Evolutionary conservation across 1,284 basidiomycete species (phyloP).

Genomic region (Athelia psychrophila): DNA sequence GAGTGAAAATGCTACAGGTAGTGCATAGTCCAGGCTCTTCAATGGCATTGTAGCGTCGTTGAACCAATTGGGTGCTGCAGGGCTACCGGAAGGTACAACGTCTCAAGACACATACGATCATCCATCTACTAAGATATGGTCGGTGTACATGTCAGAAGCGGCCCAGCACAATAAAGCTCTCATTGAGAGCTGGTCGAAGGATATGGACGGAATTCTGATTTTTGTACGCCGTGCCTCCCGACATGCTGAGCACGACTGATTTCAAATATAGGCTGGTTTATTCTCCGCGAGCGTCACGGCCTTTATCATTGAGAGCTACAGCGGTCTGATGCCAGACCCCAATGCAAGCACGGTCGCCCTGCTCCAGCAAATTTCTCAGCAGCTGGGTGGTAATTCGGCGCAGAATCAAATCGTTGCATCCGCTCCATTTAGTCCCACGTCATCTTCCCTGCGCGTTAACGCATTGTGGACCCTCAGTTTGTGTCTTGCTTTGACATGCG

Average conservation of each 20-base stretch:
- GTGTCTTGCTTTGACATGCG: constrained; percentile 17
- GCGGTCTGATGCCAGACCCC: constrained; percentile 30
- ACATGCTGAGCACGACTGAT: no score
- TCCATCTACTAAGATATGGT: constrained; percentile 8
- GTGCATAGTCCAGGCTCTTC: no score
- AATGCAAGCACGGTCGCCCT: constrained; percentile 26
- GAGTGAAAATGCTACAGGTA: no score
- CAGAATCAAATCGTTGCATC: neutral
- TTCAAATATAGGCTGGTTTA: constrained; percentile 27
- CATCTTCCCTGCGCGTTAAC: constrained; percentile 5
- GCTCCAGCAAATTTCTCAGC: constrained; percentile 30
- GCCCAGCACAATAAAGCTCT: constrained; percentile 4
- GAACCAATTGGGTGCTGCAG: no score
- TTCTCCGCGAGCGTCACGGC: constrained; percentile 44
- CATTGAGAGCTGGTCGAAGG: constrained; percentile 10
- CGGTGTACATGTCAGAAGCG: constrained; percentile 7
- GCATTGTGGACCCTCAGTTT: constrained; percentile 17
- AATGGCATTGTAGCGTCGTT: no score
- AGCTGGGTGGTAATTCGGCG: constrained; percentile 17
- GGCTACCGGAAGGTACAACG: no score
- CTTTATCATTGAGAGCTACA: constrained; percentile 41
- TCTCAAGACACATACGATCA: constrained; percentile 3
- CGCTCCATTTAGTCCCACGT: neutral
- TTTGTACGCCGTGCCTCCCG: constrained; percentile 12
- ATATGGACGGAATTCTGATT: constrained; percentile 11